Evolutionary conservation across 495 filamentous ascomycete species (phyloP).

Genomic region (Hypoxylon fuscum): DNA sequence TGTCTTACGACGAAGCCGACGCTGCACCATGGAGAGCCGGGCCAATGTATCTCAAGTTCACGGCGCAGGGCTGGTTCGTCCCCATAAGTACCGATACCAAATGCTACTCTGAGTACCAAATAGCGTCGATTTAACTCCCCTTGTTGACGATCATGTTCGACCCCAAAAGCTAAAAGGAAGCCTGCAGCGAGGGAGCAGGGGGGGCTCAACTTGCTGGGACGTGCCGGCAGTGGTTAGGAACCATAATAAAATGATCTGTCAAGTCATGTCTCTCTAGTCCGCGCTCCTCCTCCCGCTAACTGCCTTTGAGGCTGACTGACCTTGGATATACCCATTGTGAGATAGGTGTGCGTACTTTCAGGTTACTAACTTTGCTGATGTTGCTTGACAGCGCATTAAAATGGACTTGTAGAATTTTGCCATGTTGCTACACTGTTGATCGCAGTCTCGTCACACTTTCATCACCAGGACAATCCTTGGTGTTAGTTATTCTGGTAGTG

Average conservation of each 20-base stretch:
- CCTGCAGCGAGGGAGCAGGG: slow-evolving; percentile 36
- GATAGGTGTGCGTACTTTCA: slow-evolving; percentile 17
- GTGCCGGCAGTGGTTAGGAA: slow-evolving; percentile 20
- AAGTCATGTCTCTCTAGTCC: slow-evolving; percentile 17
- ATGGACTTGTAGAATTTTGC: slow-evolving; percentile 13
- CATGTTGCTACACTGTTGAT: slow-evolving; percentile 21
- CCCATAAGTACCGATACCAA: slow-evolving; percentile 39
- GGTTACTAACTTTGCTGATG: slow-evolving; percentile 31
- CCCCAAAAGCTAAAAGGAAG: slow-evolving; percentile 31
- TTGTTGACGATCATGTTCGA: slow-evolving; percentile 42
- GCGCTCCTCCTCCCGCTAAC: slow-evolving; percentile 12
- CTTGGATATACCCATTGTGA: slow-evolving; percentile 26
- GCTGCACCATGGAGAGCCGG: slow-evolving; percentile 1
- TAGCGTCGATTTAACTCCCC: slow-evolving; percentile 24
- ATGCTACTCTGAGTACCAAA: slow-evolving; percentile 39
- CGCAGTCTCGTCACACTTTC: slow-evolving; percentile 30
- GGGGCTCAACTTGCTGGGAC: slow-evolving; percentile 37
- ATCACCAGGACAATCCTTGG: slow-evolving; percentile 23
- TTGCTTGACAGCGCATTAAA: slow-evolving; percentile 20
- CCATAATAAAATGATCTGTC: slow-evolving; percentile 39
- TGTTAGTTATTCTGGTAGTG: slow-evolving; percentile 18
- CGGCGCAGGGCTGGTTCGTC: slow-evolving; percentile 29
- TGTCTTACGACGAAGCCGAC: slow-evolving; percentile 22
- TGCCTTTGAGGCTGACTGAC: slow-evolving; percentile 37
- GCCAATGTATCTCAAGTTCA: slow-evolving; percentile 37